These are phyloP conservation scores for Phragmites australis DNA, from an alignment of 176 grass and related monocot species.

Conservation along the genomic window DNA sequence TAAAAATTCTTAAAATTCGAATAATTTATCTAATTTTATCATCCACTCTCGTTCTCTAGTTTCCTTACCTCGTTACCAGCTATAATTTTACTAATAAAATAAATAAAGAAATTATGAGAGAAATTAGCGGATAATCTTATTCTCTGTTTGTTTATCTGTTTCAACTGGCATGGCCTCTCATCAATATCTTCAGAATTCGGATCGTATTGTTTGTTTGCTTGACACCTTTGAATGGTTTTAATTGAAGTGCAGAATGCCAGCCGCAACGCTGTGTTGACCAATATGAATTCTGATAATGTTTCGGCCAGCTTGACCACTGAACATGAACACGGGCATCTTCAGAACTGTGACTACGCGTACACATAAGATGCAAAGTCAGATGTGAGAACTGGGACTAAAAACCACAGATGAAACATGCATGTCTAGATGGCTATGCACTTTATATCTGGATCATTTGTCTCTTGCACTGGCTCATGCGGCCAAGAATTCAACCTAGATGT, in stretches of 20 bases:
- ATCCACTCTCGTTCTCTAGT: no score
- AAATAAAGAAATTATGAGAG: no score
- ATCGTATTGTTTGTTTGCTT: background rate
- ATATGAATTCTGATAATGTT: background rate
- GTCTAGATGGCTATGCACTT: background rate
- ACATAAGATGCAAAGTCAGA: conserved; percentile 1
- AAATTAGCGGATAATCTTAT: no score
- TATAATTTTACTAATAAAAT: no score
- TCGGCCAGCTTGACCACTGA: background rate
- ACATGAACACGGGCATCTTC: background rate
- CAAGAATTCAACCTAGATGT: background rate
- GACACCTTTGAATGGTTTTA: background rate
- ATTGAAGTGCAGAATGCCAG: background rate
- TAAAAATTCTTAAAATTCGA: no score
- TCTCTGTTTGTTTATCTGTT: no score
- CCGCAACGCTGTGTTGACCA: background rate
- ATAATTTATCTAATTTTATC: no score
- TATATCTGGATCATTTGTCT: conserved; percentile 19
- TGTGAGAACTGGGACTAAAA: background rate
- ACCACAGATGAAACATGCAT: background rate
- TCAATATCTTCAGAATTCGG: no score
- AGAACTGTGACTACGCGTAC: background rate
- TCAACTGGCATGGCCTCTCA: no score
- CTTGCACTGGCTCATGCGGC: background rate
- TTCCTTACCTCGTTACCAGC: no score